Conservation (phyloP, 2,329 filamentous ascomycete species). For the Lecanicillium sp. region DNA sequence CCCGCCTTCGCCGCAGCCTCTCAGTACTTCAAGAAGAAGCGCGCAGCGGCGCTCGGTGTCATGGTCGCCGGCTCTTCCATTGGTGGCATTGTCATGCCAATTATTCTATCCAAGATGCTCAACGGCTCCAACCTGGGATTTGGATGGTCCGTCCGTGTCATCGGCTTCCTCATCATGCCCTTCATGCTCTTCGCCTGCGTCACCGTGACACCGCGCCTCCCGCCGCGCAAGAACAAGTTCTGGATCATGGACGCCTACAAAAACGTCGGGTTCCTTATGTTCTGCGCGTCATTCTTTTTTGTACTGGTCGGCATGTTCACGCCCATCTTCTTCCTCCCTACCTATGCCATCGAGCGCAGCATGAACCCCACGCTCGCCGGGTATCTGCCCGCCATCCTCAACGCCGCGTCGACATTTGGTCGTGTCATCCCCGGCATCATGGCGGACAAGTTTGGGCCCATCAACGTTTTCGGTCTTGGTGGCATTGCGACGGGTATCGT, state of each 20-base stretch:
- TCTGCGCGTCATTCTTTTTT: conserved; percentile 54
- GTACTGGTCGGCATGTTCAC: conserved; percentile 60
- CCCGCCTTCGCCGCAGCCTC: conserved; percentile 69
- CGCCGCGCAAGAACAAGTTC: conserved; percentile 28
- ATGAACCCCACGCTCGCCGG: conserved; percentile 37
- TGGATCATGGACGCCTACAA: conserved; percentile 16
- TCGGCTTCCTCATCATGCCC: conserved; percentile 44
- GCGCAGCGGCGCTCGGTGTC: conserved; percentile 74
- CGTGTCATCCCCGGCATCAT: conserved; percentile 69
- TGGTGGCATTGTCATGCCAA: conserved; percentile 60
- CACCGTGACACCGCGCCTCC: conserved; percentile 48
- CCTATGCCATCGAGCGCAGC: conserved; percentile 51
- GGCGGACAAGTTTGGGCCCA: conserved; percentile 71
- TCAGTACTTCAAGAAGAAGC: conserved; percentile 70
- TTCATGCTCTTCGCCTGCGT: conserved; percentile 42
- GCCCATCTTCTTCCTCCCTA: conserved; percentile 70
- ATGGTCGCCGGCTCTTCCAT: conserved; percentile 67
- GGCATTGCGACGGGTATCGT: conserved; percentile 7
- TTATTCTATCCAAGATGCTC: conserved; percentile 41
- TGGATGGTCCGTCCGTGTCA: conserved; percentile 42
- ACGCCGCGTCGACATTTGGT: conserved; percentile 71
- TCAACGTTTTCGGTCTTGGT: conserved; percentile 68
- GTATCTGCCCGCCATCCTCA: conserved; percentile 73
- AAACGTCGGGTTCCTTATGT: conserved; percentile 33
- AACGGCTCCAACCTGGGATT: conserved; percentile 40